Base-by-base conservation (phyloP, 2,329 filamentous ascomycete genomes). In the Apiospora koreana region DNA sequence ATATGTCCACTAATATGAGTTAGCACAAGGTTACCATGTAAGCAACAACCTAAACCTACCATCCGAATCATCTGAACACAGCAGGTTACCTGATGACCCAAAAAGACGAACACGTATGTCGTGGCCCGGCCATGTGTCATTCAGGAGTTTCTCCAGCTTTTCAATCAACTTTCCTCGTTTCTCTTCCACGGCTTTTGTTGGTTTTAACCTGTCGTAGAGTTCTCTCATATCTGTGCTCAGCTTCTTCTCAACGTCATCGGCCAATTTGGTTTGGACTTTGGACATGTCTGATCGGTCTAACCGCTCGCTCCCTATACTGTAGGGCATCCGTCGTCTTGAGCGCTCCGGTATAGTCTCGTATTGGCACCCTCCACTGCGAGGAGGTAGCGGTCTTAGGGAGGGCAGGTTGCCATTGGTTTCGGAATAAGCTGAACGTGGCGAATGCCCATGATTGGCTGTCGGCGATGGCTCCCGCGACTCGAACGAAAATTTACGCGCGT, bases 51-150 rank as follows among this genome's bases (percentile, higher is more conserved):
- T 25, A 48, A 21, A 85, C 91, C 76, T 85, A 97, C 94, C 94
- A 84, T 99, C 96, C 68, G 96, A 99, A 79, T 98, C 94, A 81
- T 94, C 95, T 43, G 95, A 97, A 81, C 94, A 98, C 70, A 99
- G 85, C 80, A 96, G 84, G 81, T 99, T 99, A 65, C 96, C 96
- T 5, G 96, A 98, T 6, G 96, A 98, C n/a, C 96, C 96, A 86
- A 99, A 99, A 21, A 98, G 90, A 80, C 96, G 92, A 45, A 98
- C 96, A 74, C 89, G 91, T 77, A 98, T 98, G 72, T 97, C 88
- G 77, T 94, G 92, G 1, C 93, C 94, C 1, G 96, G 96, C 94
- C 95, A 99, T 79, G 97, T 91, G 9, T 93, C 88, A 77, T 97
- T 96, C 79, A 99, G 90, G 50, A 98, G 89, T 74, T 88, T 91